Base-by-base conservation (phyloP, 1,139 yeast species). In the Meyerozyma athensensis region DNA sequence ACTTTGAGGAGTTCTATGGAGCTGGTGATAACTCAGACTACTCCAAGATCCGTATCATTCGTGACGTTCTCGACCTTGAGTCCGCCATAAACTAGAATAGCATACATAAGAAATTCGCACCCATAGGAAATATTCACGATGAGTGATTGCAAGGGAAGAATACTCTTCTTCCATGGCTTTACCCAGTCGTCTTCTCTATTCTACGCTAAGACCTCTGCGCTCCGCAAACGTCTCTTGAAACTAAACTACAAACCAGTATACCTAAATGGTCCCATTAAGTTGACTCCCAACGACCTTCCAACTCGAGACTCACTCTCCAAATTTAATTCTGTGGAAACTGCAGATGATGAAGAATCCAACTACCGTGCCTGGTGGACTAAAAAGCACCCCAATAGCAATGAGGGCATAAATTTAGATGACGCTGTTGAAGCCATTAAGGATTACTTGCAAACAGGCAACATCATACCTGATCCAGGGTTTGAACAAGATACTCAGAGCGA, bases 241-340 rank as follows among this genome's bases (percentile, higher is more conserved):
- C 45, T 66, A 24, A 56, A 49, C 20, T 68, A 81, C 47, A 86
- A 85, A 52, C 73, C 90, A 20, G 77, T 82, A 9, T 90, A 84
- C 56, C 61, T 87, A 38, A 86, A 86, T 50, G 97, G 84, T 1
- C 96, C 97, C 2, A 62, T 77, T 5, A 61, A 65, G 22, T 62
- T 89, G 32, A 71, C 77, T 1, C 74, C 80, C 7, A 74, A 81
- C 2, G 95, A 87, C 47, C 61, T 86, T 42, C 94, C 95, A 2
- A 52, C 68, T 7, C 48, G 56, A n/a, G 72, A 66, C 41, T 54
- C 47, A 63, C 79, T 62, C 74, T 76, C 60, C 33, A 69, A 53
- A 45, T 66, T 53, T 48, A 44, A 12, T 42, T 52, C 8, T 44
- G 74, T 73, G 7, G 73, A 70, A 7, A 24, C 6, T 9, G 2